Percentiles rank a stretch among this genome's conserved stretches.
These are phyloP conservation scores for Fomitopsis pulvina DNA, from an alignment of 768 basidiomycete species.

Conservation along the genomic window DNA sequence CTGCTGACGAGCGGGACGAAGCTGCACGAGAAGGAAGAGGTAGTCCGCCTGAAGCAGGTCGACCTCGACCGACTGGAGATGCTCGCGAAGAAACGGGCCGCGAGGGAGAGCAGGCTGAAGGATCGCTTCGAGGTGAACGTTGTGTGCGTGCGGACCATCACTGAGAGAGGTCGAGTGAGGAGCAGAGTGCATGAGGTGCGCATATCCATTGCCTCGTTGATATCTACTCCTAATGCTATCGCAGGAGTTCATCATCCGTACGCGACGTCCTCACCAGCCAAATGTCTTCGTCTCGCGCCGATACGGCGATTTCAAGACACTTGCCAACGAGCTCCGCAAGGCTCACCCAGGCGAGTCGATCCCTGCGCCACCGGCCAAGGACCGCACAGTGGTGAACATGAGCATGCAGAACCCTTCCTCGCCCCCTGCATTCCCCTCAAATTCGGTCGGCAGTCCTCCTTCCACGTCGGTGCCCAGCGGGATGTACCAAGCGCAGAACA, in stretches of 20 bases:
- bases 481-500: conserved; percentile 14
- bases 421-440: background rate
- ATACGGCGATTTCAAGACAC: conserved; percentile 91
- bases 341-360: conserved; percentile 80
- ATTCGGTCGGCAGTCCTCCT: conserved; percentile 5
- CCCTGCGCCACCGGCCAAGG: conserved; percentile 82
- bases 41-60: conserved; percentile 80
- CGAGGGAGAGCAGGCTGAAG: conserved; percentile 37
- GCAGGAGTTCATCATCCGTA: conserved; percentile 94
- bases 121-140: conserved; percentile 87
- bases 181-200: conserved; percentile 83
- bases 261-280: conserved; percentile 58
- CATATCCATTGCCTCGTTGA: conserved; percentile 6
- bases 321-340: conserved; percentile 85
- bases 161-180: conserved; percentile 80
- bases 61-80: conserved; percentile 78
- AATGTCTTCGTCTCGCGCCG: conserved; percentile 89
- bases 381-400: conserved; percentile 62
- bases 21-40: conserved; percentile 78
- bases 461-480: background rate
- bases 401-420: conserved; percentile 22
- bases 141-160: conserved; percentile 76
- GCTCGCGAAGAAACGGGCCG: conserved; percentile 58
- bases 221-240: background rate
- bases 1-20: conserved; percentile 81